phyloP scores from a whole-genome alignment of 495 filamentous ascomycete genomes.

The Hypoxylon perforatum region DNA sequence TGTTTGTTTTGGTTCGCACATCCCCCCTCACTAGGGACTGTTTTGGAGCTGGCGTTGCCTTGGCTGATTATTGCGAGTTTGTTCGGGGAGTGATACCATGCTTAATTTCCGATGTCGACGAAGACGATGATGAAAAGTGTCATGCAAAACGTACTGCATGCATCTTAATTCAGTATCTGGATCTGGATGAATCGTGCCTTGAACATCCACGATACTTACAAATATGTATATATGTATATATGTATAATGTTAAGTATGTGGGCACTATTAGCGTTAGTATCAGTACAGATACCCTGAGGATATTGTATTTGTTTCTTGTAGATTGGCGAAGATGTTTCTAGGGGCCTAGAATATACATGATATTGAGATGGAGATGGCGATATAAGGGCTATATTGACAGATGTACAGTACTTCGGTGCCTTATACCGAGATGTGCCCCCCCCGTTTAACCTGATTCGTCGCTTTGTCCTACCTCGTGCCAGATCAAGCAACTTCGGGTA shows the following conservation, averaged over 20 bases:
- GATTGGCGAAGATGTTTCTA: not conserved
- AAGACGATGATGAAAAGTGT: conserved; percentile 30
- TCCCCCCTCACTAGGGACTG: not conserved
- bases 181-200: conserved; percentile 10
- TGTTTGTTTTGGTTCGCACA: not conserved
- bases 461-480: conserved; percentile 44
- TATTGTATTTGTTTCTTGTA: not conserved
- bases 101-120: conserved; percentile 32
- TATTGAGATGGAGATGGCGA: not conserved
- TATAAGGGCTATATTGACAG: not conserved
- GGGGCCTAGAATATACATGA: not conserved
- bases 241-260: too few relatives aligned
- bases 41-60: conserved; percentile 18
- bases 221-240: not conserved
- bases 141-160: conserved; percentile 28
- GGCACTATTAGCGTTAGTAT: too few relatives aligned
- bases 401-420: conserved; percentile 6
- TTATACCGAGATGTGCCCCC: not conserved
- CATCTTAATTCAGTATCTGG: conserved; percentile 25
- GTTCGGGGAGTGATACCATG: conserved; percentile 28
- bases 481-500: conserved; percentile 40
- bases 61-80: conserved; percentile 25
- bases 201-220: not conserved
- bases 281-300: too few relatives aligned
- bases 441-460: conserved; percentile 37